phyloP scores from a whole-genome alignment of 306 rosid genomes.

The Cicer arietinum region DNA sequence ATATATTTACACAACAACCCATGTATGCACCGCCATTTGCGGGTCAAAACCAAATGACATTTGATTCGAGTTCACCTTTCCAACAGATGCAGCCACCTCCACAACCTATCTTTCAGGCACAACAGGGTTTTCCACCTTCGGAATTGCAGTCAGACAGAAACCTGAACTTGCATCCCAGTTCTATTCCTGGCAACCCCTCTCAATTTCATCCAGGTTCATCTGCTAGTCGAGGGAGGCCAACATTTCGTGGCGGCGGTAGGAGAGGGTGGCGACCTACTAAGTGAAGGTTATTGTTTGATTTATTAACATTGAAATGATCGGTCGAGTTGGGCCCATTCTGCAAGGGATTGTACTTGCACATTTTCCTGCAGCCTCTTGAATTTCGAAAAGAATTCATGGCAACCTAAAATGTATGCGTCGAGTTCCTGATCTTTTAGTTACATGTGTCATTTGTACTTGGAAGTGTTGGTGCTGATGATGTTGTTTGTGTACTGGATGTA shows the following conservation, averaged over 20 bases:
- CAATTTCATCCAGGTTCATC: constrained; percentile 62
- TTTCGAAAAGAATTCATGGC: constrained; percentile 19
- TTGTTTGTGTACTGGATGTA: too few species aligned
- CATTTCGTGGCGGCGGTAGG: constrained; percentile 56
- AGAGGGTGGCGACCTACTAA: constrained; percentile 60
- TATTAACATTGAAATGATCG: not conserved
- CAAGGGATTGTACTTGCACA: constrained; percentile 36
- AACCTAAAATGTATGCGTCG: not conserved
- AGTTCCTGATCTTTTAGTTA: constrained; percentile 5
- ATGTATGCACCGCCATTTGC: constrained; percentile 50
- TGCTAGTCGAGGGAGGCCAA: constrained; percentile 56
- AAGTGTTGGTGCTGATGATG: too few species aligned
- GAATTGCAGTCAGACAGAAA: constrained; percentile 49
- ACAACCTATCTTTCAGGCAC: constrained; percentile 28
- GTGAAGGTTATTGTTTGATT: constrained; percentile 41
- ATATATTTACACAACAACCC: constrained; percentile 59
- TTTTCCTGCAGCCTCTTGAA: constrained; percentile 24
- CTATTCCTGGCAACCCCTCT: constrained; percentile 44
- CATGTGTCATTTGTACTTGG: not conserved
- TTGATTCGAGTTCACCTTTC: constrained; percentile 56
- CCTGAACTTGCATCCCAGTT: constrained; percentile 43
- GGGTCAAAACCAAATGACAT: constrained; percentile 62
- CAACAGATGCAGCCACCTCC: constrained; percentile 46
- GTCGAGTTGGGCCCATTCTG: constrained; percentile 34
- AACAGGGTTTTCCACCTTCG: constrained; percentile 49